Conservation (phyloP, 2,329 filamentous ascomycete species). For the Cadophora gregata region DNA sequence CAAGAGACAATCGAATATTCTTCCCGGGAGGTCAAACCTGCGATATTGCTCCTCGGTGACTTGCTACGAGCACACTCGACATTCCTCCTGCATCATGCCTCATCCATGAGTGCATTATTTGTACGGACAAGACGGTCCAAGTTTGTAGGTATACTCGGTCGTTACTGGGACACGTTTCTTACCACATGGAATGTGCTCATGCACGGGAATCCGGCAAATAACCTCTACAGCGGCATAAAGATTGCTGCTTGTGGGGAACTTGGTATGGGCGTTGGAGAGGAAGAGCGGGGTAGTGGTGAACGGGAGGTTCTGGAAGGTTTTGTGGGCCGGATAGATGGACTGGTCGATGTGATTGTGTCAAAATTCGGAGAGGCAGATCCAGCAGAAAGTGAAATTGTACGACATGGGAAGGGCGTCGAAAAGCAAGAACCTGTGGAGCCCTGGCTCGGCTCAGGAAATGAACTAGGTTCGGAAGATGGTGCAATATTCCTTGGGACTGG, state of each 20-base stretch:
- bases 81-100: constrained; percentile 87
- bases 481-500: constrained; percentile 85
- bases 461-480: constrained; percentile 76
- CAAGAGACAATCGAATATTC: constrained; percentile 73
- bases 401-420: constrained; percentile 9
- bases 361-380: constrained; percentile 68
- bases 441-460: constrained; percentile 78
- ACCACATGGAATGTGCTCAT: constrained; percentile 88
- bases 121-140: constrained; percentile 66
- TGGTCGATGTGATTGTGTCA: constrained; percentile 87
- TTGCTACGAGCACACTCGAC: constrained; percentile 80
- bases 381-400: constrained; percentile 31
- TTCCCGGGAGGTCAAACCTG: constrained; percentile 85
- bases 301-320: constrained; percentile 93
- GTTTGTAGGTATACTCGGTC: constrained; percentile 74
- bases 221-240: constrained; percentile 83
- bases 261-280: constrained; percentile 92
- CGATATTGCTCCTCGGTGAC: constrained; percentile 78
- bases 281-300: constrained; percentile 92
- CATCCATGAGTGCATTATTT: constrained; percentile 74
- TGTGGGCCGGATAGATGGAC: constrained; percentile 76
- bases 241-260: constrained; percentile 89
- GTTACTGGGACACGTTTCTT: constrained; percentile 78
- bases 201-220: constrained; percentile 84
- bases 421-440: constrained; percentile 42